phyloP scores from a whole-genome alignment of 805 yeast genomes.

The Ogataea minuta region DNA sequence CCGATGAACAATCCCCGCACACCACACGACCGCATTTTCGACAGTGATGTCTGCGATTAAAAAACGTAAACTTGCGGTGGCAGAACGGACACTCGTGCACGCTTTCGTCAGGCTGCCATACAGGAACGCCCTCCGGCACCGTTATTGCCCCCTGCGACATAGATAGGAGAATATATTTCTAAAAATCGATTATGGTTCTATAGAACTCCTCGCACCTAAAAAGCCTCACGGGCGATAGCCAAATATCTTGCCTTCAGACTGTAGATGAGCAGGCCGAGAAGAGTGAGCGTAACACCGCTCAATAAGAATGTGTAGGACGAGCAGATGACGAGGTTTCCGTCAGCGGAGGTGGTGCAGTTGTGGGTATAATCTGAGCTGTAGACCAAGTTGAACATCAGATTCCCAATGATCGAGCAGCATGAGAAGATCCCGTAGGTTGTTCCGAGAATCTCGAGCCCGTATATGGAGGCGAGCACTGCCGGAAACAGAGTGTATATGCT shows the following conservation, averaged over 20 bases:
- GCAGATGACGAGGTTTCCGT: constrained; percentile 31
- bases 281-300: constrained; percentile 26
- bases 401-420: constrained; percentile 60
- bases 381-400: constrained; percentile 49
- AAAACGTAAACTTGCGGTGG: constrained; percentile 48
- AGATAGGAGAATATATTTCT: constrained; percentile 1
- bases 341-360: constrained; percentile 28
- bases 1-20: constrained; percentile 65
- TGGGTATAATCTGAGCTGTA: constrained; percentile 67
- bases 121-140: constrained; percentile 36
- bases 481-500: constrained; percentile 85
- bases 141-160: constrained; percentile 7
- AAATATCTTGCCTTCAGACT: constrained; percentile 24
- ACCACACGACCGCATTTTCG: constrained; percentile 77
- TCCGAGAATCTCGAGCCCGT: constrained; percentile 89
- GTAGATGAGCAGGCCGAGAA: constrained; percentile 26
- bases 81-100: constrained; percentile 57
- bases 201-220: constrained; percentile 17
- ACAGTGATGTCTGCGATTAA: constrained; percentile 80
- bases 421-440: constrained; percentile 91
- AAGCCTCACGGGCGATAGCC: constrained; percentile 26
- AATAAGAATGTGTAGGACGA: constrained; percentile 33
- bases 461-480: constrained; percentile 73
- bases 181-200: constrained; percentile 1
- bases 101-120: constrained; percentile 72